phyloP scores from a whole-genome alignment of 2,329 filamentous ascomycete species.

The Penicillium nordicum region DNA sequence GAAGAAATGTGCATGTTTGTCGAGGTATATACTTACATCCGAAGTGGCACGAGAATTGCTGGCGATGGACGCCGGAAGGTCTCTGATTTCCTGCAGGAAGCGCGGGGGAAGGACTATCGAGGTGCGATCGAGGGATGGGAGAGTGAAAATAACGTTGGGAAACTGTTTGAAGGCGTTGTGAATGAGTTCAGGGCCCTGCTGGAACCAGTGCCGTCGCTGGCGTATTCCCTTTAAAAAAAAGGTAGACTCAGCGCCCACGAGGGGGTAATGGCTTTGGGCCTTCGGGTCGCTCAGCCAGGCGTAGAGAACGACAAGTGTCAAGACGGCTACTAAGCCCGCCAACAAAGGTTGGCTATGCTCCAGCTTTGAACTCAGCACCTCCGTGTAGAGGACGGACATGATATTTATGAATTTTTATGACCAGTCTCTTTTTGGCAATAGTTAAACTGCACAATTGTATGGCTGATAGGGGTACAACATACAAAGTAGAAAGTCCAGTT shows the following conservation, averaged over 20 bases:
- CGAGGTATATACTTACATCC: neutral
- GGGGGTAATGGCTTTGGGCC: neutral
- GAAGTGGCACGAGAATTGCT: neutral
- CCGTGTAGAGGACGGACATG: neutral
- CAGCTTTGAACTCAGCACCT: neutral
- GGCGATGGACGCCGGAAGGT: neutral
- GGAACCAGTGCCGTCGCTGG: neutral
- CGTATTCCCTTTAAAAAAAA: neutral
- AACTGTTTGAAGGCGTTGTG: neutral
- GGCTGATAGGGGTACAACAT: too few species aligned
- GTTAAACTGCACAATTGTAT: neutral
- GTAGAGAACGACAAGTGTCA: neutral
- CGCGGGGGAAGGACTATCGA: neutral
- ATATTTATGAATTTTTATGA: neutral
- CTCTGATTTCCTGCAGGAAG: neutral
- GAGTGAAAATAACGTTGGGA: neutral
- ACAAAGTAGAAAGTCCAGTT: too few species aligned
- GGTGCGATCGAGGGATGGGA: neutral
- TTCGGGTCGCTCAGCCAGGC: neutral
- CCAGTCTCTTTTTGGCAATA: neutral
- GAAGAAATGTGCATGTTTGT: neutral
- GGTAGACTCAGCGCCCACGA: neutral
- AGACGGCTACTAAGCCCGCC: neutral
- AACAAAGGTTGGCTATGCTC: neutral
- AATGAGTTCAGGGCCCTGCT: neutral